These are phyloP conservation scores for Ananas comosus DNA, from an alignment of 176 grass and related monocot genomes.

Conservation along the genomic window DNA sequence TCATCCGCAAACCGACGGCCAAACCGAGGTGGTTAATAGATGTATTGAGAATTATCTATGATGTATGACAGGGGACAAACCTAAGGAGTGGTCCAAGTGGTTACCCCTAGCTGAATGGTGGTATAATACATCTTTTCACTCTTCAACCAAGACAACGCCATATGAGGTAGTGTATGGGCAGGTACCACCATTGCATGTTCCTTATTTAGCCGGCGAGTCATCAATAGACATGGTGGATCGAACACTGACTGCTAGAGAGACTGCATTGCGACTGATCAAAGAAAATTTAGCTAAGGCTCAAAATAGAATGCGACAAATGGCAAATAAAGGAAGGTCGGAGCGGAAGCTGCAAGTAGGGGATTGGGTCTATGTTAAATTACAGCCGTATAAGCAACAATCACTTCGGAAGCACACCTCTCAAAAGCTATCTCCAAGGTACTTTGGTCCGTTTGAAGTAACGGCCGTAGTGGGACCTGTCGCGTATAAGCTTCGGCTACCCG, in stretches of 20 bases:
- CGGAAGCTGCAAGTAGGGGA: background rate
- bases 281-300: background rate
- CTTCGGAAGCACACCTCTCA: background rate
- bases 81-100: background rate
- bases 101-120: background rate
- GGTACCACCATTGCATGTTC: background rate
- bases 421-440: constrained; percentile 3
- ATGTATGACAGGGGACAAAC: background rate
- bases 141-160: background rate
- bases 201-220: too few species aligned
- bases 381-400: constrained; percentile 4
- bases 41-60: constrained; percentile 4
- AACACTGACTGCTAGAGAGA: background rate
- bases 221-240: background rate
- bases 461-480: background rate
- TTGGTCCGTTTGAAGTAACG: background rate
- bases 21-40: constrained; percentile 11
- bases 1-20: background rate
- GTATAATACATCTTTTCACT: constrained; percentile 3
- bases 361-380: background rate
- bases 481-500: background rate
- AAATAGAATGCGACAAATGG: background rate
- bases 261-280: background rate
- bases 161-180: background rate
- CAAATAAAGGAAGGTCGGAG: background rate